Evolutionary conservation across 140 eudicot species (phyloP), one percentile per base, ranked within the genome.

Genomic region (Ambrosia hybrid): DNA sequence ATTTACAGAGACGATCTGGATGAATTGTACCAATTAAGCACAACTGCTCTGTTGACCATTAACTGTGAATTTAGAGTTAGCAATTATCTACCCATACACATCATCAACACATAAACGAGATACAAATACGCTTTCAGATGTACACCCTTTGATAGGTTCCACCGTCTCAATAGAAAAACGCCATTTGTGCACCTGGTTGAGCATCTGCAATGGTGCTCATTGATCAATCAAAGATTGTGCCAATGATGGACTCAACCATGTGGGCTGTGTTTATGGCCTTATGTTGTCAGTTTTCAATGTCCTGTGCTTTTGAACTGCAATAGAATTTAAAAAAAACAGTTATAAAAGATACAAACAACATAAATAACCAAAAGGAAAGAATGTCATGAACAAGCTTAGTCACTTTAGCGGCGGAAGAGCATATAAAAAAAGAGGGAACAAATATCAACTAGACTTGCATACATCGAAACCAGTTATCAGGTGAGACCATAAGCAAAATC

Each of bases 231-330:
- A 57, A 57, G 37, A 17, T 57, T 57, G 37, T 57, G 63, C 63
- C 17, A 56, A 56, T 10, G 61, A 56, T 56, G 61, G 61, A 56
- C 61, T 14, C 61, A 16, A 7, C 34, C 61, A 16, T 57, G 63
- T 17, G 63, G 63, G 36, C 13, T 57, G 38, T 16, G 36, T 13
- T 17, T 57, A 57, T 57, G 13, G 63, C 2, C 36, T 5, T 6
- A 37, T 8, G 37, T 5, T 57, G 11, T 57, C 63, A 57, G 12
- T 7, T 57, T 57, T 57, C 63, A 57, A 8, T 2, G 12, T 9
- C 37, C 60, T 16, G 33, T n/a, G n/a, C n/a, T n/a, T n/a, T n/a
- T n/a, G n/a, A n/a, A n/a, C n/a, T n/a, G n/a, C n/a, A n/a, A n/a
- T n/a, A n/a, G n/a, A n/a, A n/a, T n/a, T n/a, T n/a, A n/a, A n/a